Percentiles rank a stretch among this genome's conserved stretches.
phyloP scores from a whole-genome alignment of 2,329 filamentous ascomycete genomes.

The Aspergillus sp. region DNA sequence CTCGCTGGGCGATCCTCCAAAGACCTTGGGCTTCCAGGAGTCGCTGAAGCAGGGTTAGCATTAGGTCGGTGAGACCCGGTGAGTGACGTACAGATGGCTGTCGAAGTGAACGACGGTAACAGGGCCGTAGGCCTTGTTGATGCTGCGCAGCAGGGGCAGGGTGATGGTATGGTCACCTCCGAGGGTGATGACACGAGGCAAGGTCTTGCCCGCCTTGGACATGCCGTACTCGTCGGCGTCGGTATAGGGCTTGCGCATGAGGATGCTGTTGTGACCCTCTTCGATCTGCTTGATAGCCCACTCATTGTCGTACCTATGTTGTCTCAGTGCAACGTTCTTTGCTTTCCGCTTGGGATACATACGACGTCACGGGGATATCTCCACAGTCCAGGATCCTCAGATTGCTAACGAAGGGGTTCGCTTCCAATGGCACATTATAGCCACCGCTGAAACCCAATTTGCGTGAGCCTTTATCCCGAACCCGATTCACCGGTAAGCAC shows the following conservation, averaged over 20 bases:
- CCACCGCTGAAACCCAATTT: conserved; percentile 66
- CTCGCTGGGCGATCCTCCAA: conserved; percentile 75
- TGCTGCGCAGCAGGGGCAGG: conserved; percentile 54
- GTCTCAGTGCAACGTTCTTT: neutral
- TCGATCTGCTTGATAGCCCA: conserved; percentile 83
- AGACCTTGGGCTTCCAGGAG: conserved; percentile 79
- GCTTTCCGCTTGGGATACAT: conserved; percentile 33
- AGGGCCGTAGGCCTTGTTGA: conserved; percentile 65
- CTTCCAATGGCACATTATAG: conserved; percentile 77
- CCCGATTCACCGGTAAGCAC: conserved; percentile 18
- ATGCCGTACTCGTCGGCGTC: conserved; percentile 66
- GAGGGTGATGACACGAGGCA: conserved; percentile 78
- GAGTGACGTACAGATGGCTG: conserved; percentile 51
- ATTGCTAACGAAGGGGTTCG: conserved; percentile 80
- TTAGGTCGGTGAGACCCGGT: neutral
- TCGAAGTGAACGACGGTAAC: conserved; percentile 66
- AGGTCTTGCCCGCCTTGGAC: conserved; percentile 69
- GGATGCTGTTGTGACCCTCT: conserved; percentile 74
- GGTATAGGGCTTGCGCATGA: conserved; percentile 69
- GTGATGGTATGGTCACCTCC: conserved; percentile 49
- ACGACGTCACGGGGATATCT: conserved; percentile 83
- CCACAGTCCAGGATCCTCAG: conserved; percentile 79
- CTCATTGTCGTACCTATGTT: conserved; percentile 70
- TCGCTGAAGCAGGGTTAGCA: conserved; percentile 30
- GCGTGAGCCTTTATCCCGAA: conserved; percentile 37